Evolutionary conservation across 768 basidiomycete genomes (phyloP), one percentile per base, ranked within the genome.

Genomic region (Crepidotus variabilis): DNA sequence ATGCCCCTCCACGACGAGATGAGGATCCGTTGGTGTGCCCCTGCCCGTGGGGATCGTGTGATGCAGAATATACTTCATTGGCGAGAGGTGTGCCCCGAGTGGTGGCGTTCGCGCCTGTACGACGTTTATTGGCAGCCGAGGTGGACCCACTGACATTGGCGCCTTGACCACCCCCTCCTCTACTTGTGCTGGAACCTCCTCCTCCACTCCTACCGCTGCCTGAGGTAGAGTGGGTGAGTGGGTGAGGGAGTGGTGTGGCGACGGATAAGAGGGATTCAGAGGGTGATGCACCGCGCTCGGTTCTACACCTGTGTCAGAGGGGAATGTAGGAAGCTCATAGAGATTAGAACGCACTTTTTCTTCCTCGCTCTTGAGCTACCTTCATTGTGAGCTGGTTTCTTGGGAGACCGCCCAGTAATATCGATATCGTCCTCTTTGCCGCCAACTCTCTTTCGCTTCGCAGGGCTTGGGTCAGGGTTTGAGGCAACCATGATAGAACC

Each of bases 221-320:
- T 43, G 62, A 61, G 16, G 60, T 59, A 52, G 65, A 66, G 45
- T 76, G 73, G 10, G 70, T 60, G 34, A 62, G 66, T 43, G 75
- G 74, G 22, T 71, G 67, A 21, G 76, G 80, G 52, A 81, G 69
- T 61, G 89, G 87, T 24, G 86, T 87, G n/a, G 81, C 82, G 65
- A 84, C 80, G 1, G 89, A 91, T 45, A 86, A 74, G 34, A 89
- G 64, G 8, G 89, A 92, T 63, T 90, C 89, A 11, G 88, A 78
- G 6, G 89, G 89, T 1, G 89, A 91, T 22, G 76, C 72, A 11
- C 78, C 79, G 51, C 88, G 85, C 63, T 90, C 87, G 24, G 69
- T 74, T 68, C 87, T 89, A 18, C 9, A 36, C 28, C 47, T 51
- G 36, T 52, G 45, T 21, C 21, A 39, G 24, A n/a, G 35, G 23